Percentiles rank a stretch among this genome's conserved stretches.
phyloP scores from a whole-genome alignment of 345 rosid genomes.

The Citrus reticulata region DNA sequence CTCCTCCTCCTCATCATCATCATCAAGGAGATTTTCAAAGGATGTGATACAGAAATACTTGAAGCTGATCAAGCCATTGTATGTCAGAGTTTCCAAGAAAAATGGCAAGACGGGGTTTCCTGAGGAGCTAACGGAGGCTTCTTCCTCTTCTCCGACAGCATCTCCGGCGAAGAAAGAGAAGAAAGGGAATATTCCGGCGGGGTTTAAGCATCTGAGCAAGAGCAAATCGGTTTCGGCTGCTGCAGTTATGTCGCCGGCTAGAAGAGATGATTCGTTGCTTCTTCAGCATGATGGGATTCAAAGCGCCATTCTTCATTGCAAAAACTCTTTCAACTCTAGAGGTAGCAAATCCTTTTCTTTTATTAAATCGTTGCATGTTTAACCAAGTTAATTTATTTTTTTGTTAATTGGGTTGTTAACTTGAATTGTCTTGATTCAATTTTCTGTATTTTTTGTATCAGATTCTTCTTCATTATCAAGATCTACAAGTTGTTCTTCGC shows the following conservation, averaged over 20 bases:
- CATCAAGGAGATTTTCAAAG: slow-evolving; percentile 46
- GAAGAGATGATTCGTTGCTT: slow-evolving; percentile 79
- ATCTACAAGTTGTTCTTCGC: slow-evolving; percentile 42
- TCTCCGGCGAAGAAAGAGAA: slow-evolving; percentile 33
- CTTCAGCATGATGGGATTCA: slow-evolving; percentile 93
- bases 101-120: slow-evolving; percentile 30
- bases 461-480: slow-evolving; percentile 40
- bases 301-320: slow-evolving; percentile 94
- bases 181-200: slow-evolving; percentile 45
- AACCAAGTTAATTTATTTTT: neutral
- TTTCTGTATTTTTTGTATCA: slow-evolving; percentile 2
- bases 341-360: slow-evolving; percentile 14
- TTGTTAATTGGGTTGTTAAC: neutral
- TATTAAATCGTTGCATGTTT: neutral
- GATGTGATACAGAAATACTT: slow-evolving; percentile 51
- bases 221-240: slow-evolving; percentile 67
- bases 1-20: slow-evolving; percentile 22
- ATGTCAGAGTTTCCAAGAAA: slow-evolving; percentile 46
- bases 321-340: slow-evolving; percentile 65
- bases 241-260: slow-evolving; percentile 44
- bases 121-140: slow-evolving; percentile 21
- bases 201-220: slow-evolving; percentile 61
- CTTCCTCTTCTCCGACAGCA: slow-evolving; percentile 33
- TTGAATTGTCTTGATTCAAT: neutral
- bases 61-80: slow-evolving; percentile 67